Evolutionary conservation across 225 moss, liverwort and hornwort genomes (phyloP), one percentile per base, ranked within the genome.

Genomic region (Lunularia cruciata): DNA sequence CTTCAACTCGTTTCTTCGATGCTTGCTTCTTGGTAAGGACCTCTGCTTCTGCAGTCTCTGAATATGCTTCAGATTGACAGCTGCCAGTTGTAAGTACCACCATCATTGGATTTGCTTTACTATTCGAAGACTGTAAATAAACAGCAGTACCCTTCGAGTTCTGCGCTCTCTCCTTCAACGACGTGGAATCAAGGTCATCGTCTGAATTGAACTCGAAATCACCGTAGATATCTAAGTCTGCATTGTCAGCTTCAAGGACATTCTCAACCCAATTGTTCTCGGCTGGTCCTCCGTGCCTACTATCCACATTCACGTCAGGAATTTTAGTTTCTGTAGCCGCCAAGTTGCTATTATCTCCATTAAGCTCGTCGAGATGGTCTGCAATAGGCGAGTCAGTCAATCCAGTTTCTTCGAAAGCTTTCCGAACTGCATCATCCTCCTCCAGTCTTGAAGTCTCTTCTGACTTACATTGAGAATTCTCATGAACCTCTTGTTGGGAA

Each of bases 211-310:
- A 67, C 68, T 84, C 81, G 47, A 79, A 58, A 45, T 85, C 84
- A 36, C 72, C 57, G 65, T 74, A 70, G 34, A 72, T 37, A 15
- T 87, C 83, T 63, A 73, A 48, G 35, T 78, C 69, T 49, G 47
- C 55, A 47, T 65, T 80, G 36, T 77, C 60, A 68, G 84, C 42
- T 53, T 94, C 83, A 68, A 88, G 79, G 42, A 87, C 77, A 73
- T 83, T 69, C 34, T 81, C 87, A 60, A 68, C 66, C 52, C 78
- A 75, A 55, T 54, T 56, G 22, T 61, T 70, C 35, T 69, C 68
- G 60, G 23, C 25, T 34, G 31, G 25, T 31, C 34, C 28, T 47
- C 23, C 28, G 3, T 5, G 13, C 12, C 40, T 35, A 49, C 26
- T 54, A 54, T 12, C 65, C 4, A 33, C 26, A 23, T 43, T 38